Base-by-base conservation (phyloP, 306 rosid genomes). In the Prunus mume region DNA sequence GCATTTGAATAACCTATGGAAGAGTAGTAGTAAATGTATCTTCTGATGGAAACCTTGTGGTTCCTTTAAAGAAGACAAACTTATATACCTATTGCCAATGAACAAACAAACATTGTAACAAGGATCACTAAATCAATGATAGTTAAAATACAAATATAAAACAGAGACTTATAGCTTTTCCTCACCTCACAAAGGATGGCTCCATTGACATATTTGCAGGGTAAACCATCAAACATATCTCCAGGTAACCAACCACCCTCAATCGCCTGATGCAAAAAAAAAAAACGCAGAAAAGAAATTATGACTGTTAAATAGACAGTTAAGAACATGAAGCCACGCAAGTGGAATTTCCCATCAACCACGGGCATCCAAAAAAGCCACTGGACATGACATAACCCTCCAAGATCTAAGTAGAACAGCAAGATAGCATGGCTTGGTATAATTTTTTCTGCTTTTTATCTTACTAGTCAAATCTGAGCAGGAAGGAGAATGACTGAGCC, bases 231-330 rank as follows among this genome's bases (percentile, higher is more conserved):
- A 69, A 80, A 69, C 27, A 18, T 18, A 57, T 30, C 45, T 69
- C 61, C 78, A 74, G 83, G 80, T 43, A 76, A 55, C 65, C 80
- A 76, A 56, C 80, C 80, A 27, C 47, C 41, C 64, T 76, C 80
- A 56, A 76, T 76, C 28, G 67, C 80, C 80, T 76, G 62, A 55
- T 61, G 32, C 20, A 46, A 43, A 49, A 32, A 49, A 49, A 32
- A 49, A 32, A 47, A 71, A 27, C 25, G 57, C 4, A 12, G 54
- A 62, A 71, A 64, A 25, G 0, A 46, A 14, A 32, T 65, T 12
- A 22, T n/a, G 64, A 54, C 12, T 46, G 65, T 18, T 67, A 67
- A 66, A 9, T 22, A 66, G 49, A 56, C 51, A 47, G 57, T 63
- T 13, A 62, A 47, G 14, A 60, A 67, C 27, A 57, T 64, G 55